Evolutionary conservation across 441 rosid genomes (phyloP), one percentile per base, ranked within the genome.

Genomic region (Arabidopsis lyrata): DNA sequence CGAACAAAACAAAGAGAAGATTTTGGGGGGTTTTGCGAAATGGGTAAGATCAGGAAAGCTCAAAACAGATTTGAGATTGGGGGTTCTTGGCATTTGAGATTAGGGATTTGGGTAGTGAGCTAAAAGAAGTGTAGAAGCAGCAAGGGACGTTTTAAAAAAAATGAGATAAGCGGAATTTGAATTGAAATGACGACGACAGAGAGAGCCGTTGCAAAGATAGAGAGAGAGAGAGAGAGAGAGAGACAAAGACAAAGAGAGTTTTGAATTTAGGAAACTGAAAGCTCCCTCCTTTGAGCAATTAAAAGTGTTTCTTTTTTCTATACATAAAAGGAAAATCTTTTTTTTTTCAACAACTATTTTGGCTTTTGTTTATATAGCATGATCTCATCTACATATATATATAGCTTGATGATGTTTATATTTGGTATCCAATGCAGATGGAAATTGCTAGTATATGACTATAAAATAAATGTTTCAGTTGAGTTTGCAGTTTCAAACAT

Each of bases 201-300:
- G 77, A 71, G 72, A 77, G 80, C 80, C 80, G 80, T 77, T 77
- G 68, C 76, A 49, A 64, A 76, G 35, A 7, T 45, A 7, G n/a
- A 68, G 41, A 55, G 42, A 67, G 63, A 41, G 47, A 69, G 64
- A 70, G 35, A 9, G 42, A 67, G 63, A 41, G 47, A 69, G 64
- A 70, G 35, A 9, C n/a, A n/a, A n/a, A 27, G 66, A 38, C 29
- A 55, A 31, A 76, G 66, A 58, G 35, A 18, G 68, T 39, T 77
- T 75, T 75, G 74, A 75, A 75, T 66, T 60, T 32, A 59, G 10
- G 56, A 59, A 59, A 5, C 55, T 64, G 76, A 77, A 70, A 77
- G 80, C 56, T 64, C 59, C 6, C 68, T 58, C 72, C 76, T 77
- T 71, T 77, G 53, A 14, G 53, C 61, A 49, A 65, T 71, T 52